These are phyloP conservation scores for Pistacia atlantica DNA, from an alignment of 345 rosid genomes.

Conservation along the genomic window DNA sequence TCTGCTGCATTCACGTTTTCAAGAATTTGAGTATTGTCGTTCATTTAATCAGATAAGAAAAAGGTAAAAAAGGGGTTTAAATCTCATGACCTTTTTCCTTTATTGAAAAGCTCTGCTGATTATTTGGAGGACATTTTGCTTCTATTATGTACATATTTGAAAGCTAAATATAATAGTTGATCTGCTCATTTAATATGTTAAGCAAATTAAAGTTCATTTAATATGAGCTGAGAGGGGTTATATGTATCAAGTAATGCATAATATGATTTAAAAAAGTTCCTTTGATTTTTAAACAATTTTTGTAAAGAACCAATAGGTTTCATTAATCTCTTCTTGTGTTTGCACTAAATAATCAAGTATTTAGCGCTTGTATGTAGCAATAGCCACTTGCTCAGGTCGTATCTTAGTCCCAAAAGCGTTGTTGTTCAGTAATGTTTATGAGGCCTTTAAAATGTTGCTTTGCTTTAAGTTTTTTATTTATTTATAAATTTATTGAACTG, in stretches of 20 bases:
- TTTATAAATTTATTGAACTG: too few species aligned
- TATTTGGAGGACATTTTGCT: neutral
- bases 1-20: too few species aligned
- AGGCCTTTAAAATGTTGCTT: neutral
- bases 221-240: too few species aligned
- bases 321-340: neutral
- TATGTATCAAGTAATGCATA: neutral
- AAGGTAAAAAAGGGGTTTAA: neutral
- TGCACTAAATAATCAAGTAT: neutral
- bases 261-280: neutral
- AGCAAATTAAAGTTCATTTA: conserved; percentile 18
- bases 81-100: neutral
- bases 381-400: neutral
- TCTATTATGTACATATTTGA: neutral
- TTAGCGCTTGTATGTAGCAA: too few species aligned
- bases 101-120: neutral
- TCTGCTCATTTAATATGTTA: neutral
- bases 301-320: neutral
- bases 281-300: neutral
- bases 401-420: neutral
- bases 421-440: too few species aligned
- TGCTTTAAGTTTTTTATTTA: neutral
- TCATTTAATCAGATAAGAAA: neutral
- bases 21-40: too few species aligned
- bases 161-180: neutral